phyloP scores from a whole-genome alignment of 495 filamentous ascomycete genomes.

The Penicillium steckii region DNA sequence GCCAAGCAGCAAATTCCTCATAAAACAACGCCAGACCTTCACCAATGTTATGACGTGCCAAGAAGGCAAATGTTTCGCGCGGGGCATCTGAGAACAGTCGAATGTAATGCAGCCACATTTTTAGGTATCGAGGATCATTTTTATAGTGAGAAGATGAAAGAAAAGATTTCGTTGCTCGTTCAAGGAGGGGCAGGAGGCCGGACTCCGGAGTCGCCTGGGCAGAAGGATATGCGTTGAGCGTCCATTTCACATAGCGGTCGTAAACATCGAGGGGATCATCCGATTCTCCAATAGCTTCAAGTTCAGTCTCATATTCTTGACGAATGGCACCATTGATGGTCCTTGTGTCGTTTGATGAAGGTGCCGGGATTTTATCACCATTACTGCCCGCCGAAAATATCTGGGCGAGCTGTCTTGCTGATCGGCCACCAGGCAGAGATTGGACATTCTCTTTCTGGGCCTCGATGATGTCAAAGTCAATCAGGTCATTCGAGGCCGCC shows the following conservation, averaged over 20 bases:
- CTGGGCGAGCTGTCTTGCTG: conserved; percentile 82
- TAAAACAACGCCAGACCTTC: conserved; percentile 92
- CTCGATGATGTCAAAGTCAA: conserved; percentile 96
- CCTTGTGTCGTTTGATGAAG: conserved; percentile 67
- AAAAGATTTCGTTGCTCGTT: conserved; percentile 89
- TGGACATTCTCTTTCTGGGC: conserved; percentile 97
- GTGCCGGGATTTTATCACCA: conserved; percentile 44
- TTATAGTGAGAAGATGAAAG: conserved; percentile 81
- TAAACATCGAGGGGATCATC: conserved; percentile 96
- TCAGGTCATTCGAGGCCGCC: conserved; percentile 57
- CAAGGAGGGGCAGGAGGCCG: conserved; percentile 81
- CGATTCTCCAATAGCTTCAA: conserved; percentile 73
- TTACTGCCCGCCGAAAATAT: conserved; percentile 67
- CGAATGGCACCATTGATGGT: conserved; percentile 75
- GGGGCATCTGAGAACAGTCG: conserved; percentile 88
- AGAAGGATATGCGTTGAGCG: conserved; percentile 89
- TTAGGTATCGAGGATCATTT: conserved; percentile 91
- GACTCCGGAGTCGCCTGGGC: conserved; percentile 90
- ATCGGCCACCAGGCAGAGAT: conserved; percentile 84
- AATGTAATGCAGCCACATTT: conserved; percentile 92
- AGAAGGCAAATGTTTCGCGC: conserved; percentile 86
- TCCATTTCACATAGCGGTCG: conserved; percentile 97
- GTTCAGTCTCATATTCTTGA: conserved; percentile 81
- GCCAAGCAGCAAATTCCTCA: conserved; percentile 92
- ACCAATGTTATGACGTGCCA: conserved; percentile 84